These are phyloP conservation scores for Mimosa bimucronata DNA, from an alignment of 306 rosid species.

Conservation along the genomic window DNA sequence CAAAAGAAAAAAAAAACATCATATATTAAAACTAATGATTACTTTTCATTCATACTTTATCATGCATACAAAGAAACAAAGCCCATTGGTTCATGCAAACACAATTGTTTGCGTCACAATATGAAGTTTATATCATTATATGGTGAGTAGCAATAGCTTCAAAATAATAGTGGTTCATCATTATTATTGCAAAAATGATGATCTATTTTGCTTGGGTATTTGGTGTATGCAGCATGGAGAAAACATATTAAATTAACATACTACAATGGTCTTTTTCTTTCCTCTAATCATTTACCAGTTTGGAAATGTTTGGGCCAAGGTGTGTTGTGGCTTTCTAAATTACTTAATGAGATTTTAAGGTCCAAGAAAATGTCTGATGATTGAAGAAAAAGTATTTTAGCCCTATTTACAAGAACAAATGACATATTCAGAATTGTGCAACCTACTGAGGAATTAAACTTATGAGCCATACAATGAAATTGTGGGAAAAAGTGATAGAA, in stretches of 20 bases:
- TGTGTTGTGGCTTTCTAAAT: too few species aligned
- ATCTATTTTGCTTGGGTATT: neutral
- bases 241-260: conserved; percentile 16
- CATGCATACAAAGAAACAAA: neutral
- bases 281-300: too few species aligned
- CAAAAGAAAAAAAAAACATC: conserved; percentile 27
- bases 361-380: too few species aligned
- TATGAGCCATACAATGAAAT: too few species aligned
- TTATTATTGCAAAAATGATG: conserved; percentile 6
- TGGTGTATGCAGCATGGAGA: neutral
- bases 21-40: conserved; percentile 23
- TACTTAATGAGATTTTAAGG: too few species aligned
- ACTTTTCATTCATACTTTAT: conserved; percentile 21
- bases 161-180: neutral
- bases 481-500: too few species aligned
- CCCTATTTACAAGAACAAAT: too few species aligned
- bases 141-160: conserved; percentile 9
- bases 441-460: too few species aligned
- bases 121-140: conserved; percentile 4
- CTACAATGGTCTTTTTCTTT: neutral
- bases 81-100: neutral
- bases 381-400: too few species aligned
- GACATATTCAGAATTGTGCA: too few species aligned
- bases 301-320: too few species aligned
- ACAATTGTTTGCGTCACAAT: conserved; percentile 27